Evolutionary conservation across 768 basidiomycete species (phyloP), one percentile per base, ranked within the genome.

Genomic region (Tulasnella sp.): DNA sequence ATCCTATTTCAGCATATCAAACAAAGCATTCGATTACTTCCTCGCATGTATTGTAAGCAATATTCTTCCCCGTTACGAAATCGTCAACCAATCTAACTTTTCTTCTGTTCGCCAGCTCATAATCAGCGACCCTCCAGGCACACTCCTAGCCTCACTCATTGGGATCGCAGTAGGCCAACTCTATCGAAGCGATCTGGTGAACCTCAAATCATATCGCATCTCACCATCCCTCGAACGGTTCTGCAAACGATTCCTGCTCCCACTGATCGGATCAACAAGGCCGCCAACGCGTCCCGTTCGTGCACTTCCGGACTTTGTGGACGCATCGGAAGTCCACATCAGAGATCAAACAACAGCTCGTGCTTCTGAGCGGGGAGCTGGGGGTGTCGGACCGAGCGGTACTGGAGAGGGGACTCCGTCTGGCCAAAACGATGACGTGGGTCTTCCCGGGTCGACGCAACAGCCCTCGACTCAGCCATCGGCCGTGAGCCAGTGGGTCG

Each of bases 121-220:
- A 5, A 85, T 94, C 46, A 91, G 90, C 28, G 90, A 91, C 34
- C 84, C 91, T 16, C 95, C 94, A 1, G 89, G 91, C 3, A 94
- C 95, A 9, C 85, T 89, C 11, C 87, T 90, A 1, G 89, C 91
- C 2, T 89, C 93, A 0, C 81, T 89, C 40, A 86, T 94, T 46
- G 96, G 96, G 34, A 81, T 96, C 9, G 82, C 93, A 12, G 86
- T 90, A 8, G 95, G 96, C 0, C 90, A 92, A 83, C 86, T 95
- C 48, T 97, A 97, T 85, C 93, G 95, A 54, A 93, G 95, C 11
- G 95, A 96, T 84, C 84, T 96, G 22, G 89, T 94, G 24, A 91
- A 91, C 78, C 88, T 96, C 75, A 96, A 96, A 83, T 86, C 89
- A 3, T 97, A 95, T 88, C 91, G 96, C 37, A 85, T 97, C 40